Evolutionary conservation across 2,329 filamentous ascomycete species (phyloP), one percentile per base, ranked within the genome.

Genomic region (Penicillium janthinellum): DNA sequence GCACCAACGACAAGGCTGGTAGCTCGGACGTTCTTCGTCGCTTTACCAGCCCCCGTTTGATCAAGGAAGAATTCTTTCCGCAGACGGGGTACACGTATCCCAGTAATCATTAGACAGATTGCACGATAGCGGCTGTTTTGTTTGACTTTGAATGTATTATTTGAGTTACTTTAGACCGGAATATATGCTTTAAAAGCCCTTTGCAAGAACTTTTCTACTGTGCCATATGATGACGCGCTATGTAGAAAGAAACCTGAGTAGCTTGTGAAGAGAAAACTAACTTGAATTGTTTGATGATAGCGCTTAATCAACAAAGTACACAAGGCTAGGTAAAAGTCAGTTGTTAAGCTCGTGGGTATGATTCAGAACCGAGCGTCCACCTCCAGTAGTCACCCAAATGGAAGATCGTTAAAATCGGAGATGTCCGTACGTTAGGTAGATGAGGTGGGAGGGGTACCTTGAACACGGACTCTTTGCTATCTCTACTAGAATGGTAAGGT

Each of bases 1-100:
- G 88, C 22, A 90, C 88, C 7, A 90, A 90, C 72, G 88, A 90
- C 76, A 90, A 90, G 81, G 86, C 87, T 17, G 87, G 87, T 37
- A 87, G 84, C 70, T 73, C 81, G 67, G 84, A 85, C 70, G 73
- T 88, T 58, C 71, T 90, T 66, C 81, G 79, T 57, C 80, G 87
- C 51, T 90, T 90, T 71, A 84, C 88, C 55, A 89, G 86, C 71
- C 79, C 83, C 61, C 79, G 87, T 60, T 83, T 84, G 57, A 83
- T 90, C 68, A 90, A 90, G 84, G 89, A 92, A 80, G 89, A 91
- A 79, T 91, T 91, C 69, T 79, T 79, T 64, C 76, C 83, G 3
- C 86, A 85, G 37, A 81, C 81, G 5, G 79, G 82, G 72, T 87
- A 90, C 25, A 74, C 72, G 54, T 91, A 91, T 73, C 86, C 87